Evolutionary conservation across 129 eudicot species (phyloP).

Genomic region (Ambrosia trifida): DNA sequence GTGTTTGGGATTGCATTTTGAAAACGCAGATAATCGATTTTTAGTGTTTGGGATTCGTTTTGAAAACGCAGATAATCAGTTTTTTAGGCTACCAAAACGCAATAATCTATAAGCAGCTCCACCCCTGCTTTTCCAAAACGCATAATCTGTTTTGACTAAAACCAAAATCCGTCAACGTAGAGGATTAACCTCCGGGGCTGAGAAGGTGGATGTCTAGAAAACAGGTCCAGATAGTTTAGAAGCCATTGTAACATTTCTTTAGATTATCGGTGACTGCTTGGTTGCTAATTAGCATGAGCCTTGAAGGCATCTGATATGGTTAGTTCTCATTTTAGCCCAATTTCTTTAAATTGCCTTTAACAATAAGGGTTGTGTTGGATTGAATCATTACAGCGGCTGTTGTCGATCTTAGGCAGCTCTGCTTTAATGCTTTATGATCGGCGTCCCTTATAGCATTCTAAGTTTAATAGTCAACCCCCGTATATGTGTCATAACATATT

Average conservation of each 20-base stretch:
- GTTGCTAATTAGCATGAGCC: neutral
- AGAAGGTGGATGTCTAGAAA: neutral
- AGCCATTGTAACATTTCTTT: neutral
- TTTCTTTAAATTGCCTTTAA: neutral
- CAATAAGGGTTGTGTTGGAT: neutral
- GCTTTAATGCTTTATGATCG: too few species aligned
- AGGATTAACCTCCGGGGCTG: constrained; percentile 5
- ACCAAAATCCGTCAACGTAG: constrained; percentile 22
- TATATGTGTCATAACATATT: too few species aligned
- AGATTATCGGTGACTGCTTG: neutral
- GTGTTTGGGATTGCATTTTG: too few species aligned
- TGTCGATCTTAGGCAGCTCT: too few species aligned
- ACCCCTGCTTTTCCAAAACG: too few species aligned
- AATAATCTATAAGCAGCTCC: too few species aligned
- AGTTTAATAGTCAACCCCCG: too few species aligned
- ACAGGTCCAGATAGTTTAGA: neutral
- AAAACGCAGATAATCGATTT: too few species aligned
- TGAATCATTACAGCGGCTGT: neutral
- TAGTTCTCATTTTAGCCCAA: constrained; percentile 14
- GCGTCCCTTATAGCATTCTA: too few species aligned
- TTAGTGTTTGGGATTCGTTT: too few species aligned
- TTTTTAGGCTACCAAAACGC: too few species aligned
- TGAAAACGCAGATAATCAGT: too few species aligned
- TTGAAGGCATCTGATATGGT: constrained; percentile 5
- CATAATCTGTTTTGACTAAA: constrained; percentile 24